phyloP scores from a whole-genome alignment of 768 basidiomycete genomes.

The Podaxis rugospora region DNA sequence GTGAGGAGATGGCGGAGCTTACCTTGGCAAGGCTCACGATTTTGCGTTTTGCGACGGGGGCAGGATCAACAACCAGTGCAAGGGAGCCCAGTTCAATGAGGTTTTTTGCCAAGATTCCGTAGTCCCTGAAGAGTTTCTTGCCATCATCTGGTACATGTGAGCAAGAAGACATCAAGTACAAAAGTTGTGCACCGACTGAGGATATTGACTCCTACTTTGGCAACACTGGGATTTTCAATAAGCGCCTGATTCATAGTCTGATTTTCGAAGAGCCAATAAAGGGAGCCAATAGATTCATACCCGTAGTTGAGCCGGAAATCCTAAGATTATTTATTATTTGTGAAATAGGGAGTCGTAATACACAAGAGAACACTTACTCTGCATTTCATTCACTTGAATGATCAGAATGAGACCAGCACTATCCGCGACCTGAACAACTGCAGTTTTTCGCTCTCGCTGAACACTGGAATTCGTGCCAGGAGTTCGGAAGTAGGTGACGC shows the following conservation, averaged over 20 bases:
- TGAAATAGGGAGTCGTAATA: not conserved
- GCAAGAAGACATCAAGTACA: not conserved
- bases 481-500: constrained; percentile 16
- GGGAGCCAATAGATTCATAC: not conserved
- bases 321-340: constrained; percentile 10
- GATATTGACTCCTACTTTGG: constrained; percentile 31
- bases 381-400: constrained; percentile 26
- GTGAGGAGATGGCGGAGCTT: not conserved
- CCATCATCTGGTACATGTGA: constrained; percentile 26
- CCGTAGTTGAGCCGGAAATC: constrained; percentile 26
- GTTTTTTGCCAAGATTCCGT: constrained; percentile 29
- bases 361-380: constrained; percentile 18
- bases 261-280: not conserved
- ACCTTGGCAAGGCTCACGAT: constrained; percentile 31
- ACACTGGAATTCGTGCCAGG: not conserved
- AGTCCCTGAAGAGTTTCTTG: constrained; percentile 33
- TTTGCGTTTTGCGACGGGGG: constrained; percentile 18
- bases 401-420: constrained; percentile 25
- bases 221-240: constrained; percentile 24
- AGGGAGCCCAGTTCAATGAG: constrained; percentile 32
- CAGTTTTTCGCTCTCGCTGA: constrained; percentile 18
- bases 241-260: constrained; percentile 18
- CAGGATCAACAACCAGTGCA: constrained; percentile 26
- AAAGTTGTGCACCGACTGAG: constrained; percentile 19
- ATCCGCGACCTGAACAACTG: constrained; percentile 30